Base-by-base conservation (phyloP, 73 alveolate genomes). In the Paramecium pentaurelia region DNA sequence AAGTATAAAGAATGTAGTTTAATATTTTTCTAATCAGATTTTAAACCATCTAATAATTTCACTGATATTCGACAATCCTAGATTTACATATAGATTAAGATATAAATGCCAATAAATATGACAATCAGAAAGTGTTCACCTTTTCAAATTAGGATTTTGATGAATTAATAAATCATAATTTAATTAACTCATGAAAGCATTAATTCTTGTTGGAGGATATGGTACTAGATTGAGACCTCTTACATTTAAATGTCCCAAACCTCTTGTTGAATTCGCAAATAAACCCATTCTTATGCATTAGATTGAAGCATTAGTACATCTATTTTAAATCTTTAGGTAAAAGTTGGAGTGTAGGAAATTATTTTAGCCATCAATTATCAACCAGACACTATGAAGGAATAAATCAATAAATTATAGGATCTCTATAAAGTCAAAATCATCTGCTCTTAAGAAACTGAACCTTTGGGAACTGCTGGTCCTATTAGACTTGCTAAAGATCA, bases 401-500 rank as follows among this genome's bases (percentile, higher is more conserved):
- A 92, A n/a, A 87, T 96, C 20, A 60, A 88, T 30, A 44, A 86
- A 45, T 88, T 92, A 73, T 95, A 95, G 40, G 94, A 89, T 25
- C 37, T 34, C 88, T 93, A 89, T 77, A 93, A 88, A 28, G 93
- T 97, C 71, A 96, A 95, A 92, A 97, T 97, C 32, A 96, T 94
- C 27, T 92, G 97, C 93, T 93, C 96, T 5, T 71, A 88, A 59
- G 98, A 95, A 89, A 87, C 86, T 18, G 95, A 93, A 36, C 98
- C 98, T 20, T 64, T 95, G 32, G 98, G 98, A 28, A 94, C 97
- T 14, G 99, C 99, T 18, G 99, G 99, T 2, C 99, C 99, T 12
- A 91, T 98, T 10, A 96, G 98, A 40, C 93, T 98, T 84, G 99
- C 99, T 8, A 94, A 98, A 92, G 97, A 97, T 34, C 80, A 92